Base-by-base conservation (phyloP, 1,284 basidiomycete species). In the Golubevia pallescens region DNA sequence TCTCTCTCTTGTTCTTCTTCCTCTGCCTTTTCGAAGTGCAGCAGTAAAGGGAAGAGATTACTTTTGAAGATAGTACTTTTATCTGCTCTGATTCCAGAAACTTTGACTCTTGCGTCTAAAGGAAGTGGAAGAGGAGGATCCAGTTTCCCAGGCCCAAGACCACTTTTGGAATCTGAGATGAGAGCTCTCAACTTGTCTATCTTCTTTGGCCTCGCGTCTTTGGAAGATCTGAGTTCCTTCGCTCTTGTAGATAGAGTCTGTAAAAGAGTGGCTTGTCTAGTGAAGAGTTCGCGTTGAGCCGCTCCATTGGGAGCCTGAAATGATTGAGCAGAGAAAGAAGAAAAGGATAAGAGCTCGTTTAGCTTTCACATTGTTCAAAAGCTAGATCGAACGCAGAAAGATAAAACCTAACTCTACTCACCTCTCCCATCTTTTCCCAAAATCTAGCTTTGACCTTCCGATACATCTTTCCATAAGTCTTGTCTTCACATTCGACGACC, bases 51-150 rank as follows among this genome's bases (percentile, higher is more conserved):
- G 72, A 92, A 93, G 61, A 98, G 91, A 78, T 96, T 98, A 54
- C 95, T 97, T 86, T 99, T 99, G 90, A 99, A 99, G 32, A 99
- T 92, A 7, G 92, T 93, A 14, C 94, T 96, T 80, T 93, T 93
- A 64, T 99, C 95, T 0, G 95, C 87, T 48, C 92, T 91, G 76
- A 98, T 93, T 0, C 95, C 94, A 0, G 90, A 92, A 34, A 97
- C 89, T 68, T 90, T 89, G 32, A 96, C 88, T 2, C 89, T 89
- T 1, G 95, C 93, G 76, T 99, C 93, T 53, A 99, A 89, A 0
- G 97, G 97, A 0, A 97, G 89, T 57, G 78, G 73, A 2, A 85
- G 61, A 0, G 57, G 57, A 0, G 94, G 91, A 0, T 90, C 85
- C 0, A 86, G 74, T 81, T 96, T 91, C 0, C 90, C 89, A 4